Conservation (phyloP, 192 early-diverging fungal genomes). For the Obelidium mucronatum region DNA sequence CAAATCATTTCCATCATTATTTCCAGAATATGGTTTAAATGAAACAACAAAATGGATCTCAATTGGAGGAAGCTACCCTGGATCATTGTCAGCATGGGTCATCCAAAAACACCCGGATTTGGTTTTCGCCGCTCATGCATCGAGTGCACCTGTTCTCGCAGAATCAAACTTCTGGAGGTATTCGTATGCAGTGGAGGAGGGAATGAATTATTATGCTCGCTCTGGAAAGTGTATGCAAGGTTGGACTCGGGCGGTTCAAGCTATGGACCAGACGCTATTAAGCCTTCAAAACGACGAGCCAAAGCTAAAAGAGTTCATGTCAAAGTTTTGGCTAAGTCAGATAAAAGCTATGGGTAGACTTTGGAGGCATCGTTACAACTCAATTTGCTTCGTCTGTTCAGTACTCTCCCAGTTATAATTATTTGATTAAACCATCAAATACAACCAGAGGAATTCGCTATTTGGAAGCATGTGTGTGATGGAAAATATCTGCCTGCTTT, state of each 20-base stretch:
- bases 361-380: background rate
- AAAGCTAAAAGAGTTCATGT: constrained; percentile 3
- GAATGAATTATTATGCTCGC: constrained; percentile 4
- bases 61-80: constrained; percentile 24
- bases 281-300: background rate
- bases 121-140: constrained; percentile 18
- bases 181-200: constrained; percentile 29
- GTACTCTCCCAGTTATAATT: constrained; percentile 11
- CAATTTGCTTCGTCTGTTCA: constrained; percentile 15
- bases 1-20: background rate
- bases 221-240: constrained; percentile 16
- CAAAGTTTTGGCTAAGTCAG: constrained; percentile 19
- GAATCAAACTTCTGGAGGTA: constrained; percentile 28
- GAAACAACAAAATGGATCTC: background rate
- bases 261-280: background rate
- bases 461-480: constrained; percentile 10
- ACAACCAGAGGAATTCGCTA: background rate
- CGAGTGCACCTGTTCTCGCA: constrained; percentile 23
- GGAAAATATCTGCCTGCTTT: constrained; percentile 22
- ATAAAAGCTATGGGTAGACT: background rate
- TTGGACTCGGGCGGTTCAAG: constrained; percentile 16
- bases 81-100: constrained; percentile 24
- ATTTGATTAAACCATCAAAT: constrained; percentile 6
- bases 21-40: constrained; percentile 10
- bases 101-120: constrained; percentile 11